Evolutionary conservation across 1,284 basidiomycete genomes (phyloP), one percentile per base, ranked within the genome.

Genomic region (Albatrellus sp.): DNA sequence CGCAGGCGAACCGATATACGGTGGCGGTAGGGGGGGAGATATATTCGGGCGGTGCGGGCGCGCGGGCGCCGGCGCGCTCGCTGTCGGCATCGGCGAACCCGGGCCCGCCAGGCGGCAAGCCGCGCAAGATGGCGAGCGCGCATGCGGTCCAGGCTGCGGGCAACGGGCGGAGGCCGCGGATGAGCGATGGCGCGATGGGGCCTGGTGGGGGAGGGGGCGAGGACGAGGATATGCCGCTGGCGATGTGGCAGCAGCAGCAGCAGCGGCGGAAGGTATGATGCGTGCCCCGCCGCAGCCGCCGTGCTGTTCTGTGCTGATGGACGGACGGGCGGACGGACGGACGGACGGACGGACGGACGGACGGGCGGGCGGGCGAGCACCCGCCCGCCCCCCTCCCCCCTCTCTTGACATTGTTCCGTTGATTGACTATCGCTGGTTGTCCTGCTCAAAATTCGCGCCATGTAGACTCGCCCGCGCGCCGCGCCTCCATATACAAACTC

Each of bases 171-270:
- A 44, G 65, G 61, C 37, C 66, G 65, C 53, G 66, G 64, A 49
- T 66, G 71, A 38, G 45, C 52, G 40, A 67, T 68, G 42, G 43
- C 3, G 34, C 35, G 40, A 19, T 2, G 13, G 24, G 24, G 24
- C 24, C 24, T 3, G 24, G 24, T 4, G 24, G 24, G 3, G 39
- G 35, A 9, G 37, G 31, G 9, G 45, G 45, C 32, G 79, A 80
- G 54, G 83, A 86, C 53, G 83, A 87, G 57, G 84, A 87, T 56
- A 64, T 85, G 33, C 83, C 83, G 24, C 65, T 87, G 34, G 81
- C 84, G 16, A 60, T 84, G 46, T 85, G 77, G 69, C 81, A 85
- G 57, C 80, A 80, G 54, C 80, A 80, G 54, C 76, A 73, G 55
- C 69, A 75, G 56, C 68, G 72, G n/a, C 20, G 43, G 24, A 14